Conservation (phyloP, 176 grass and related monocot species). For the Areca catechu region DNA sequence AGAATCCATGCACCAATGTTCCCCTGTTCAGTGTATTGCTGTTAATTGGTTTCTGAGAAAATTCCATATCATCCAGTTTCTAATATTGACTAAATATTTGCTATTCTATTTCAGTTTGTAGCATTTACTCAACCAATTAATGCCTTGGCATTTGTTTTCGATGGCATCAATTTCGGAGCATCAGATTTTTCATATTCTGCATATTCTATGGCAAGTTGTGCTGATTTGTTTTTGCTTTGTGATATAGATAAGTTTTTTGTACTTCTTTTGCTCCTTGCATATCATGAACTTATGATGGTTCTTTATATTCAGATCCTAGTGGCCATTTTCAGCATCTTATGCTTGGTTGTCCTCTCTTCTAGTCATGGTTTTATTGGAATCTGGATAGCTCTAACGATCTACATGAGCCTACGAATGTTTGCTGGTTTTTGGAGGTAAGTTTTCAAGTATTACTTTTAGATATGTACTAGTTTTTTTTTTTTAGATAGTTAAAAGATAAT, state of each 20-base stretch:
- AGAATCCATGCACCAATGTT: too few relatives aligned
- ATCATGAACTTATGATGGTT: too few relatives aligned
- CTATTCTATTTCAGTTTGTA: conserved; percentile 51
- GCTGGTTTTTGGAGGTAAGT: conserved; percentile 87
- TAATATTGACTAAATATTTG: not conserved
- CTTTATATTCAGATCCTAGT: conserved; percentile 5
- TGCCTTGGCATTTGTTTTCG: conserved; percentile 79
- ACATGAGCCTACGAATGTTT: conserved; percentile 83
- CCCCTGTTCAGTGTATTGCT: too few relatives aligned
- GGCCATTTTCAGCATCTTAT: conserved; percentile 30
- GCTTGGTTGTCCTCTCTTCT: conserved; percentile 57
- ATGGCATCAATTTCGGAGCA: conserved; percentile 83
- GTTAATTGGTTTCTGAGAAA: too few relatives aligned
- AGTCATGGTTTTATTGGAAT: conserved; percentile 79
- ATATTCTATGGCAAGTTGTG: conserved; percentile 65
- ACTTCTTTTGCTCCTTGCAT: too few relatives aligned
- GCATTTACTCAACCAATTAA: conserved; percentile 75
- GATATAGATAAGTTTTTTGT: too few relatives aligned
- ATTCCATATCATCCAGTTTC: too few relatives aligned
- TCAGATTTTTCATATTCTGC: conserved; percentile 86
- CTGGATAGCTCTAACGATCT: conserved; percentile 94
- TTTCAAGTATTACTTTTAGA: not conserved
- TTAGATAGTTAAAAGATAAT: too few relatives aligned
- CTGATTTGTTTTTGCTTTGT: too few relatives aligned
- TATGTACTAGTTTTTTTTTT: not conserved